Evolutionary conservation across 371 early-diverging fungal genomes (phyloP), one percentile per base, ranked within the genome.

Genomic region (Rhizopus sp.): DNA sequence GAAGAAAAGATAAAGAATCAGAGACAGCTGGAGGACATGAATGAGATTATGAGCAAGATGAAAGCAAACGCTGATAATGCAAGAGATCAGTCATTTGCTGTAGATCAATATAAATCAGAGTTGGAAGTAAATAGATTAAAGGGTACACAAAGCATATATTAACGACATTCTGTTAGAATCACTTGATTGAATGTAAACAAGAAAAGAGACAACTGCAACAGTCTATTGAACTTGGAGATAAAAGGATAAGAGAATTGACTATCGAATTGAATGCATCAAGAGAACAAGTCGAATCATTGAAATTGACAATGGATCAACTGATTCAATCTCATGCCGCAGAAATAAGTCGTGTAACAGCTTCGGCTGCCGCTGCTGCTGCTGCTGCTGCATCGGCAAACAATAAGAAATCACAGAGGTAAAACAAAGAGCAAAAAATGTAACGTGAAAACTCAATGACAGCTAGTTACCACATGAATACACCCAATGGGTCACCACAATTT

Each of bases 1-100:
- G 66, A 72, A 34, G 72, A 72, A 56, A 74, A 72, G 52, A 35
- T 52, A 29, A 59, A 64, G 32, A 64, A 49, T 56, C 53, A 64
- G 41, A 60, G 51, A 7, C 60, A 64, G 30, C 41, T 60, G 13
- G 53, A 64, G 38, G 64, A 64, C 42, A 41, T 64, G 35, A 52
- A 64, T 35, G 15, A 60, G 5, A 45, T 59, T 10, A 34, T 64
- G 30, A 60, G 55, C 2, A 64, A 64, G 35, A 59, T 55, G 51
- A 64, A 64, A 23, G 31, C 57, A 16, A 52, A 40, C 46, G 64
- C 64, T 9, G 60, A 64, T 42, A 55, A 51, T 56, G 60, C 64
- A 55, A 59, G 64, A 60, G 64, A 55, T 23, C 60, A 64, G 34
- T 59, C 56, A 5, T 60, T 64, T 46, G 64, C 64, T 35, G 59